phyloP scores from a whole-genome alignment of 2,329 filamentous ascomycete genomes.

The Microsporum audouinii region DNA sequence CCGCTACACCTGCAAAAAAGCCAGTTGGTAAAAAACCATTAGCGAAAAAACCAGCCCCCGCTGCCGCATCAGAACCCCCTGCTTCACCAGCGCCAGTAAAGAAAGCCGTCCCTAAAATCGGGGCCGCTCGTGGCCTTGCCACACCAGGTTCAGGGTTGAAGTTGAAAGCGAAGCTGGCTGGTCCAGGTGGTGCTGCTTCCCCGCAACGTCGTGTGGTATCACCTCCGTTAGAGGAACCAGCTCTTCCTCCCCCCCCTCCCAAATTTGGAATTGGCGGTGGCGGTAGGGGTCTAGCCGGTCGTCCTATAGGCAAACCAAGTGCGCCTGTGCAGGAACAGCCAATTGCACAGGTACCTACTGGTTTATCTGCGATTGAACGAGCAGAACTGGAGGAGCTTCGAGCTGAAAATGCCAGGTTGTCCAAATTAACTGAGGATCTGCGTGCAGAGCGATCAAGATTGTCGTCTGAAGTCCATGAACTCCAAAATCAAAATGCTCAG shows the following conservation, averaged over 20 bases:
- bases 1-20: conserved; percentile 39
- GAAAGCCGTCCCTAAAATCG: conserved; percentile 38
- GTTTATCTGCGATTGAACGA: conserved; percentile 66
- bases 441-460: conserved; percentile 71
- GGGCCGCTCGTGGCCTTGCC: conserved; percentile 30
- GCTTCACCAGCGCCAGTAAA: conserved; percentile 39
- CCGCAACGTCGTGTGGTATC: conserved; percentile 35
- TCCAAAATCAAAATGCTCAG: conserved; percentile 93
- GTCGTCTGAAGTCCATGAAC: conserved; percentile 76
- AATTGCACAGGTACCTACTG: conserved; percentile 43
- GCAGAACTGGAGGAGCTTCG: conserved; percentile 88
- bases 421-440: conserved; percentile 65
- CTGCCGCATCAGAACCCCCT: conserved; percentile 44
- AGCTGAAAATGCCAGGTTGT: conserved; percentile 66
- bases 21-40: conserved; percentile 43
- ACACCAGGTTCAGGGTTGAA: conserved; percentile 35
- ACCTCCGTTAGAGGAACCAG: conserved; percentile 36
- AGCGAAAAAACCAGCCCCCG: conserved; percentile 41
- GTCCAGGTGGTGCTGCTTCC: conserved; percentile 29
- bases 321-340: conserved; percentile 35
- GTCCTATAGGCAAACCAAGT: conserved; percentile 67
- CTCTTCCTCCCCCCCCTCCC: conserved; percentile 38
- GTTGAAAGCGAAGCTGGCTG: conserved; percentile 33
- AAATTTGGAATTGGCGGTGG: conserved; percentile 49
- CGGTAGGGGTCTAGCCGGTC: conserved; percentile 66